These are phyloP conservation scores for Entomortierella lignicola DNA, from an alignment of 192 early-diverging fungal genomes.

Conservation along the genomic window DNA sequence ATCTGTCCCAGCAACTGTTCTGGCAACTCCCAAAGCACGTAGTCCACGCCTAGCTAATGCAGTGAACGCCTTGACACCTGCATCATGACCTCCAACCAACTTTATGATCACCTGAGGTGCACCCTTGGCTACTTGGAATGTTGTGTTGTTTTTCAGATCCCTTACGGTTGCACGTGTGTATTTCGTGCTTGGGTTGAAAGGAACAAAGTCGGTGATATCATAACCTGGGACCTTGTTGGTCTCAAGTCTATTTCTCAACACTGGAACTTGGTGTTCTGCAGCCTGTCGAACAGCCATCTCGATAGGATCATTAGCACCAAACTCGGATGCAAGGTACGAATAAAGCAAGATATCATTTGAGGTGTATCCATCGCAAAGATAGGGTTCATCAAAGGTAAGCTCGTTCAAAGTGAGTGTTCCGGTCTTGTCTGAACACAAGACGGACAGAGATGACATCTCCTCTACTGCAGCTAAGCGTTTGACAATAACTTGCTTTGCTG, in stretches of 20 bases:
- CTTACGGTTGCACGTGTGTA: constrained; percentile 74
- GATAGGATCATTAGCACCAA: constrained; percentile 80
- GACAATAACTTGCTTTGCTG: constrained; percentile 80
- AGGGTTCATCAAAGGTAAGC: constrained; percentile 81
- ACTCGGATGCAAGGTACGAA: constrained; percentile 75
- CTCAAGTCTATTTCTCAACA: constrained; percentile 55
- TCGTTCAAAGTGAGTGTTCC: constrained; percentile 84
- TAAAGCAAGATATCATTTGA: constrained; percentile 72
- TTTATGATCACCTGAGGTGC: constrained; percentile 79
- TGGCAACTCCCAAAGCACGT: constrained; percentile 78
- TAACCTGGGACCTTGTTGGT: constrained; percentile 74
- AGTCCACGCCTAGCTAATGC: constrained; percentile 75
- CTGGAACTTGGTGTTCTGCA: constrained; percentile 59
- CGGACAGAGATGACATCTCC: constrained; percentile 79
- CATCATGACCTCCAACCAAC: constrained; percentile 60
- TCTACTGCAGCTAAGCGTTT: constrained; percentile 86
- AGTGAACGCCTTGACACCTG: constrained; percentile 65
- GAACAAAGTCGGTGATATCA: constrained; percentile 72
- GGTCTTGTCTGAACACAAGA: constrained; percentile 77
- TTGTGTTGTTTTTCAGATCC: constrained; percentile 59
- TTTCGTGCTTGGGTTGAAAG: constrained; percentile 80
- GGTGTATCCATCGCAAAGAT: constrained; percentile 51
- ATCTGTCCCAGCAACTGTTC: constrained; percentile 58
- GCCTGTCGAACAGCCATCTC: constrained; percentile 78
- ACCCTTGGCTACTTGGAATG: constrained; percentile 77